Percentiles rank a stretch among this genome's conserved stretches.
Evolutionary conservation across 805 yeast species (phyloP).

Genomic region (Yarrowia sp.): DNA sequence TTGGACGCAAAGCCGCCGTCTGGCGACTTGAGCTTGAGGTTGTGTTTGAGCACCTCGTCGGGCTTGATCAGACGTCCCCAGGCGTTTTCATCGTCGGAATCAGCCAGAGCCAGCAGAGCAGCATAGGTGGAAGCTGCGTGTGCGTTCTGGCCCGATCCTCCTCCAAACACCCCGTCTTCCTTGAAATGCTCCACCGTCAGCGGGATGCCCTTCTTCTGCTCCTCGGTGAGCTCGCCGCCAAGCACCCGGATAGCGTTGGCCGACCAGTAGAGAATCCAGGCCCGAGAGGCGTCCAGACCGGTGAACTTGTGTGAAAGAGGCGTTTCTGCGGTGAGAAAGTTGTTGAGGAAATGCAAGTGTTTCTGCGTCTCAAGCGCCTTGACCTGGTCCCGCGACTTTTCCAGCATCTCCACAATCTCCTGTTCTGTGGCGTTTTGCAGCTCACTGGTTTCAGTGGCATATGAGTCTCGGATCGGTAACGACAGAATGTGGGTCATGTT

Average conservation of each 20-base stretch:
- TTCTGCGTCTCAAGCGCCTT: slow-evolving; percentile 32
- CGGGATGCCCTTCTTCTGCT: slow-evolving; percentile 44
- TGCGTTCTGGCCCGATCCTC: slow-evolving; percentile 81
- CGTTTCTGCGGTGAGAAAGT: slow-evolving; percentile 47
- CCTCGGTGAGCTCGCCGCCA: slow-evolving; percentile 48
- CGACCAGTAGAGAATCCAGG: slow-evolving; percentile 92
- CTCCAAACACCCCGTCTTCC: slow-evolving; percentile 75
- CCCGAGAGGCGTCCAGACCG: slow-evolving; percentile 83
- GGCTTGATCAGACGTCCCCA: slow-evolving; percentile 57
- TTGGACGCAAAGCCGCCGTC: slow-evolving; percentile 85
- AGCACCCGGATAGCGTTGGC: slow-evolving; percentile 60
- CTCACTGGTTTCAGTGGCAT: slow-evolving; percentile 22
- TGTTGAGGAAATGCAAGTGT: slow-evolving; percentile 57
- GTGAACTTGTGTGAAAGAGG: slow-evolving; percentile 60
- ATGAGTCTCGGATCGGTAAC: slow-evolving; percentile 24
- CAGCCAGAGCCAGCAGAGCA: slow-evolving; percentile 66
- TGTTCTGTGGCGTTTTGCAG: slow-evolving; percentile 46
- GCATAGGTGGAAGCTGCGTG: slow-evolving; percentile 90
- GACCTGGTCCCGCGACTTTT: slow-evolving; percentile 12
- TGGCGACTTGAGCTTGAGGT: slow-evolving; percentile 63
- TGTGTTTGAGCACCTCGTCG: slow-evolving; percentile 63
- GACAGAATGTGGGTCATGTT: slow-evolving; percentile 13
- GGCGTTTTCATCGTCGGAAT: slow-evolving; percentile 54
- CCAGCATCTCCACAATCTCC: slow-evolving; percentile 17
- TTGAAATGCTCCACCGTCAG: slow-evolving; percentile 49